Evolutionary conservation across 805 yeast genomes (phyloP).

Genomic region (Saccharomycopsis amapae): DNA sequence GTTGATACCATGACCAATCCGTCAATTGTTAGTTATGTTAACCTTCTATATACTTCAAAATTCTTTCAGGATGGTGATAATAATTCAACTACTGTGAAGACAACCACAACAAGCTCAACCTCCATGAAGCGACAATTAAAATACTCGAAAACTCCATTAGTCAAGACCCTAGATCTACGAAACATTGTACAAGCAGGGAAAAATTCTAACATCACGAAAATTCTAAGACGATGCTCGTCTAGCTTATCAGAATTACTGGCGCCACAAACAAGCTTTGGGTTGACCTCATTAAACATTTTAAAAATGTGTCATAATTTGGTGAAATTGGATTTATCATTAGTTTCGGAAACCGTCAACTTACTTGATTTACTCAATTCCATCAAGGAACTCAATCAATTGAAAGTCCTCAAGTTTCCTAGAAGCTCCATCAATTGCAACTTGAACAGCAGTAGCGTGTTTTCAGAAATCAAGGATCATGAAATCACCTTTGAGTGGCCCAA

Average conservation of each 20-base stretch:
- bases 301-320: conserved; percentile 58
- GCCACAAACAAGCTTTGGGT: conserved; percentile 92
- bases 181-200: conserved; percentile 84
- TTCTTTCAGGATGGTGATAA: neutral
- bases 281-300: conserved; percentile 78
- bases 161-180: conserved; percentile 64
- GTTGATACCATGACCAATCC: conserved; percentile 56
- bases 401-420: conserved; percentile 80
- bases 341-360: conserved; percentile 83
- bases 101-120: neutral
- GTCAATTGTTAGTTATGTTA: conserved; percentile 23
- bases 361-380: conserved; percentile 75
- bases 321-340: conserved; percentile 72
- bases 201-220: conserved; percentile 79
- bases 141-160: conserved; percentile 41
- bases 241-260: conserved; percentile 68
- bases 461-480: conserved; percentile 33
- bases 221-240: conserved; percentile 68
- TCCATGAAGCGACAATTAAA: conserved; percentile 27
- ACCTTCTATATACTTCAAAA: conserved; percentile 6
- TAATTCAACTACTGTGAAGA: neutral
- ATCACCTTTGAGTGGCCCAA: conserved; percentile 63
- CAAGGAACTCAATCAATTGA: conserved; percentile 49
- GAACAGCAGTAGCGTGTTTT: conserved; percentile 33
- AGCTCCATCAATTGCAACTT: conserved; percentile 61